A percentile compares a stretch with the other conserved stretches of the same genome.
phyloP scores from a whole-genome alignment of 1,284 basidiomycete genomes.

The Leccinum huronense region DNA sequence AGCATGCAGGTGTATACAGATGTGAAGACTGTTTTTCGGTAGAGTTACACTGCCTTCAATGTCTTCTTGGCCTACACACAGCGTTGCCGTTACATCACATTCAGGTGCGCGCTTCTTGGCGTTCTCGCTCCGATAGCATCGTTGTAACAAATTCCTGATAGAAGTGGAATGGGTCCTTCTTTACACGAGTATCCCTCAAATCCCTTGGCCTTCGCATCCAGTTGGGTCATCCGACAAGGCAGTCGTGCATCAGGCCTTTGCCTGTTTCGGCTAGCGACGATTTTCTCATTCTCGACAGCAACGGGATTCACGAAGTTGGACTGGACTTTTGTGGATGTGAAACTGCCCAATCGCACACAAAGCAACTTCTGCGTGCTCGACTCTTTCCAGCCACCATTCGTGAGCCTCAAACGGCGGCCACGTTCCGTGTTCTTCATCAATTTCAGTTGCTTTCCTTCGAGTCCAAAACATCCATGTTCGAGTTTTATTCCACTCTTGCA shows the following conservation, averaged over 20 bases:
- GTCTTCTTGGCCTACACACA: neutral
- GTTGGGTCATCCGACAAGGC: neutral
- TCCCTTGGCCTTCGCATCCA: neutral
- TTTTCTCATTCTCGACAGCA: constrained; percentile 8
- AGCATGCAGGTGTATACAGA: neutral
- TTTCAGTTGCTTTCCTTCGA: neutral
- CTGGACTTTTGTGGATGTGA: constrained; percentile 13
- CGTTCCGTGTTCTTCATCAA: neutral
- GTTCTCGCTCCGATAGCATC: neutral
- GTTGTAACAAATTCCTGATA: neutral
- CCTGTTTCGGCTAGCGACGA: neutral
- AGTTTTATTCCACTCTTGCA: neutral
- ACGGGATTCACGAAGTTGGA: constrained; percentile 5
- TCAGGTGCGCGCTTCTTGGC: neutral
- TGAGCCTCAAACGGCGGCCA: neutral
- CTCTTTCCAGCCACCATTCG: constrained; percentile 8
- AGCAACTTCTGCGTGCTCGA: neutral
- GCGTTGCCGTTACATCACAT: neutral
- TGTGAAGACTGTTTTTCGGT: neutral
- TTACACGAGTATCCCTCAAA: neutral
- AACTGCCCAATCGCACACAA: neutral
- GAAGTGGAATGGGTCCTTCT: neutral
- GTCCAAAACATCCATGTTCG: neutral
- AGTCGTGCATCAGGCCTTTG: neutral
- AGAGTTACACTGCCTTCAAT: neutral